Conservation (phyloP, 257 asterid species). For the Jasminum sambac region DNA sequence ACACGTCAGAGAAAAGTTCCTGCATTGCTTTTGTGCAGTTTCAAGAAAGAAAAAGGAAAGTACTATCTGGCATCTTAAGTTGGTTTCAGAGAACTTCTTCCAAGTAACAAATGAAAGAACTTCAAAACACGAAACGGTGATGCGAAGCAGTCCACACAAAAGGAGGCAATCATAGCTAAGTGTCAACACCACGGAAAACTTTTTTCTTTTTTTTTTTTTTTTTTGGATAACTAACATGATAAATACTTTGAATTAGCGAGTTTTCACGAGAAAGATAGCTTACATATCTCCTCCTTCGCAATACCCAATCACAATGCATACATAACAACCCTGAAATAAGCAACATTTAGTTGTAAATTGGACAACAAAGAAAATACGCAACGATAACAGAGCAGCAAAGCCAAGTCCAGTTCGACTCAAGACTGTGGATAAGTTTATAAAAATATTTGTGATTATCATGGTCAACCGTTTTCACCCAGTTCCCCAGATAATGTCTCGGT, state of each 20-base stretch:
- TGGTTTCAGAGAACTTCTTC: background rate
- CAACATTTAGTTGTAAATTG: constrained; percentile 20
- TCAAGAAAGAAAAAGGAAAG: background rate
- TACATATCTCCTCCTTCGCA: constrained; percentile 99
- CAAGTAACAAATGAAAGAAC: background rate
- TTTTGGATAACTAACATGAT: background rate
- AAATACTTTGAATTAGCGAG: constrained; percentile 4
- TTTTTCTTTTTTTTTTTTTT: too few species aligned
- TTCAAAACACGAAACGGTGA: background rate
- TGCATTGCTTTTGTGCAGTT: background rate
- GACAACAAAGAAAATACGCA: constrained; percentile 15
- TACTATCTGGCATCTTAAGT: background rate
- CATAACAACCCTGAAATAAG: constrained; percentile 86
- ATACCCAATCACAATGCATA: constrained; percentile 95
- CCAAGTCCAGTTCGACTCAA: background rate
- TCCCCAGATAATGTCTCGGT: background rate
- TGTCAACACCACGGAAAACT: background rate
- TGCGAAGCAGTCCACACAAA: background rate
- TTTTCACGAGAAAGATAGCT: constrained; percentile 37
- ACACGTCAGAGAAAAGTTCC: background rate
- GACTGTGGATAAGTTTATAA: background rate
- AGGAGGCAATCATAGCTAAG: constrained; percentile 2
- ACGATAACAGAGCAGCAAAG: background rate
- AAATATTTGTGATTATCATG: constrained; percentile 2
- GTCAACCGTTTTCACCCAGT: background rate